Evolutionary conservation across 192 early-diverging fungal genomes (phyloP).

Genomic region (Backusella liffmaniae): DNA sequence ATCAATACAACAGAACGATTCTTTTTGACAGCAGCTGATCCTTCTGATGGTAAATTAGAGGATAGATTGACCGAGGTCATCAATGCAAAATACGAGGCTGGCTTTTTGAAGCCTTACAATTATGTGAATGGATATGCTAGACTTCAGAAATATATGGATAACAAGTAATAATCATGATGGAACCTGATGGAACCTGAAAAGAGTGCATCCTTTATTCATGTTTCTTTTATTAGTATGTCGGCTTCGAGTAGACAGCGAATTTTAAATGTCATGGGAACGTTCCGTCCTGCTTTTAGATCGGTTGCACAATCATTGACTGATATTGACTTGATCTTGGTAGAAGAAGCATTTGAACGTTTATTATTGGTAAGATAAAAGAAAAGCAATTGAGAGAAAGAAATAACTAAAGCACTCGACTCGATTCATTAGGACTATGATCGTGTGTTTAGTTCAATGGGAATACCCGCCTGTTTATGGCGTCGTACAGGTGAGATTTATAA

Average conservation of each 20-base stretch:
- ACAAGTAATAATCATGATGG: conserved; percentile 44
- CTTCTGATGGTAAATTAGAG: conserved; percentile 79
- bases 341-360: conserved; percentile 94
- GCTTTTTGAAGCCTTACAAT: conserved; percentile 94
- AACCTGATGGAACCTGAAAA: neutral
- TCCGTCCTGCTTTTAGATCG: conserved; percentile 85
- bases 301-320: conserved; percentile 91
- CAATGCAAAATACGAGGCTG: conserved; percentile 95
- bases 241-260: conserved; percentile 73
- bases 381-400: conserved; percentile 48
- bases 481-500: conserved; percentile 97
- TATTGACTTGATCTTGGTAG: conserved; percentile 92
- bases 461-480: conserved; percentile 93
- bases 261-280: conserved; percentile 83
- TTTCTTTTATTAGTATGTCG: conserved; percentile 54
- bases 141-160: conserved; percentile 90
- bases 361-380: conserved; percentile 47
- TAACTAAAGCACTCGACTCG: conserved; percentile 81
- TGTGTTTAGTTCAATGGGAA: conserved; percentile 92
- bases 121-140: conserved; percentile 90
- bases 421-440: conserved; percentile 88
- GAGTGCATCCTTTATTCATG: neutral
- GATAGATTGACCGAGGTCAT: conserved; percentile 91
- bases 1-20: conserved; percentile 64
- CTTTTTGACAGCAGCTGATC: conserved; percentile 91